Conservation (phyloP, 2,329 filamentous ascomycete species). For the Aspergillus flavus region DNA sequence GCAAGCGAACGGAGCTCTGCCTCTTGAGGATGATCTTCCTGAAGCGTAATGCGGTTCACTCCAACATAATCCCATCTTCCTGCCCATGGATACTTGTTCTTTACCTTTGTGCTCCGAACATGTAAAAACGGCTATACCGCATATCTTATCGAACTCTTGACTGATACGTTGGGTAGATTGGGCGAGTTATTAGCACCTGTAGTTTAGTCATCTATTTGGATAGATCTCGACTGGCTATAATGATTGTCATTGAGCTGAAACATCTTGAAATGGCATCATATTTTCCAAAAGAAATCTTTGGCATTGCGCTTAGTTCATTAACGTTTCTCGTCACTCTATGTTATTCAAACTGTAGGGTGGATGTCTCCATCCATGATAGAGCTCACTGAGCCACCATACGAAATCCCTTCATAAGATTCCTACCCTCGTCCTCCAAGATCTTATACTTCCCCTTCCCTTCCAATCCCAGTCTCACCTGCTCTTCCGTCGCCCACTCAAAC, state of each 20-base stretch:
- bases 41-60: too few relatives aligned
- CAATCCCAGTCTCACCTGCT: slow-evolving; percentile 30
- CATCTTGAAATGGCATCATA: too few relatives aligned
- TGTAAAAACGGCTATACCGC: neutral
- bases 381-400: neutral
- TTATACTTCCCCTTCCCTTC: slow-evolving; percentile 19
- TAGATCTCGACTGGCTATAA: neutral
- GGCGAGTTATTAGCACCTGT: neutral
- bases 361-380: neutral
- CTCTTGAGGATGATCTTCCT: slow-evolving; percentile 44
- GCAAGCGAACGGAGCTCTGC: slow-evolving; percentile 57
- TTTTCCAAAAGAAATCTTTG: neutral
- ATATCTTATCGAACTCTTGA: neutral
- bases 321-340: neutral
- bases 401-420: slow-evolving; percentile 29
- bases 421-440: slow-evolving; percentile 26
- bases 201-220: neutral
- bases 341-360: neutral
- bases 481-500: slow-evolving; percentile 42
- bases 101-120: neutral
- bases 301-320: neutral
- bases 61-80: neutral
- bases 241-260: neutral
- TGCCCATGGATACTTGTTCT: neutral
- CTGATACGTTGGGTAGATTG: neutral